These are phyloP conservation scores for Colletotrichum sansevieriae DNA, from an alignment of 2,329 filamentous ascomycete species.

Conservation along the genomic window DNA sequence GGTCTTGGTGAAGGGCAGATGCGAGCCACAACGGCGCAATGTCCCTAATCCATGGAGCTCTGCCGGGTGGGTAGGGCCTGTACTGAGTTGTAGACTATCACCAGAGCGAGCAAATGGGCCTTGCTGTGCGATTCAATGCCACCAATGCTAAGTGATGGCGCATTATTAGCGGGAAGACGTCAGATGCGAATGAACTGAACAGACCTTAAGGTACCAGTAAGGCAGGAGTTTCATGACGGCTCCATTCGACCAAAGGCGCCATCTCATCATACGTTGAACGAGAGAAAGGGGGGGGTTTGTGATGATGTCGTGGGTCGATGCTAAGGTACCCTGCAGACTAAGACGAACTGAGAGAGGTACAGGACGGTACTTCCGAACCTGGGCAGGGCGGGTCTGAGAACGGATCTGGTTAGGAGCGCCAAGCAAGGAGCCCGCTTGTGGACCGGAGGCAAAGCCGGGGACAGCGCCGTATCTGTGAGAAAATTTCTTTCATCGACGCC, in stretches of 20 bases:
- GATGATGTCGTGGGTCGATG: slow-evolving; percentile 34
- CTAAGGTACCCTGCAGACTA: slow-evolving; percentile 1
- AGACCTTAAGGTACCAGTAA: slow-evolving; percentile 36
- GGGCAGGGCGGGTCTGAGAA: background rate
- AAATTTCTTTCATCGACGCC: slow-evolving; percentile 3
- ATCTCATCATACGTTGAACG: slow-evolving; percentile 34
- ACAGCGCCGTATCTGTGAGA: slow-evolving; percentile 14
- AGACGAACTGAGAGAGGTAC: slow-evolving; percentile 11
- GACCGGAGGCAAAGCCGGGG: slow-evolving; percentile 30
- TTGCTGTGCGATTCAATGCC: slow-evolving; percentile 16
- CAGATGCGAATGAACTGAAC: slow-evolving; percentile 26
- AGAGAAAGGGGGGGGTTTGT: slow-evolving; percentile 12
- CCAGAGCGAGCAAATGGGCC: slow-evolving; percentile 22
- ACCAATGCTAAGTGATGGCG: slow-evolving; percentile 15
- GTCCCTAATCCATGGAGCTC: slow-evolving; percentile 37
- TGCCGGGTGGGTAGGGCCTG: slow-evolving; percentile 36
- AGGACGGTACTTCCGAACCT: slow-evolving; percentile 22
- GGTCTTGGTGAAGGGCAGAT: slow-evolving; percentile 29
- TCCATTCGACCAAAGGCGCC: slow-evolving; percentile 28
- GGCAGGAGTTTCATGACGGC: slow-evolving; percentile 34
- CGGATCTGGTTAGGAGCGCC: slow-evolving; percentile 38
- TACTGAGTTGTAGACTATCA: slow-evolving; percentile 3
- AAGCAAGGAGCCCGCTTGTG: slow-evolving; percentile 35
- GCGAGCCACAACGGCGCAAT: slow-evolving; percentile 39
- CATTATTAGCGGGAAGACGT: slow-evolving; percentile 21